Evolutionary conservation across 768 basidiomycete species (phyloP).

Genomic region (Nidularia sp.): DNA sequence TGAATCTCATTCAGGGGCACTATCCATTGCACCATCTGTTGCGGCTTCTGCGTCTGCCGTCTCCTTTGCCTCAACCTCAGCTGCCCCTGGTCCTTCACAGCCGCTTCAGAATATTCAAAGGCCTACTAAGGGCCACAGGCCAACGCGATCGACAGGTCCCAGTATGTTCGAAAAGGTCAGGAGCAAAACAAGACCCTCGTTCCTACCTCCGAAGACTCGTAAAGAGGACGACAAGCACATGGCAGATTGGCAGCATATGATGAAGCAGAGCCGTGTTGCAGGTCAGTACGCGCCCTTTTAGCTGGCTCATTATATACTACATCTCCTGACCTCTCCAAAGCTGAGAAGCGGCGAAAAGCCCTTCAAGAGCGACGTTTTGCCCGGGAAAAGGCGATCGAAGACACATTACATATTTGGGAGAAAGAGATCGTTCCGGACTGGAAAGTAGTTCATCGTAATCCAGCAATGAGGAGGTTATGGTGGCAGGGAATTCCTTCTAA

Average conservation of each 20-base stretch:
- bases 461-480: conserved; percentile 70
- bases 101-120: conserved; percentile 16
- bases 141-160: conserved; percentile 57
- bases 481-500: conserved; percentile 87
- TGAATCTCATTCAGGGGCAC: too few relatives aligned
- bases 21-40: too few relatives aligned
- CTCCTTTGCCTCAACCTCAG: conserved; percentile 5
- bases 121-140: conserved; percentile 27
- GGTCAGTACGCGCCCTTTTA: conserved; percentile 39
- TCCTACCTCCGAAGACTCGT: conserved; percentile 79
- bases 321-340: conserved; percentile 25
- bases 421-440: conserved; percentile 79
- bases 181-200: conserved; percentile 79
- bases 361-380: conserved; percentile 57
- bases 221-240: conserved; percentile 81
- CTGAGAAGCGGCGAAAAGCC: conserved; percentile 66
- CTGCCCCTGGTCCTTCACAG: conserved; percentile 21
- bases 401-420: conserved; percentile 74
- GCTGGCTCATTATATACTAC: not conserved
- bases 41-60: too few relatives aligned
- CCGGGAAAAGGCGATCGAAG: conserved; percentile 67
- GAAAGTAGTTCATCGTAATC: conserved; percentile 66
- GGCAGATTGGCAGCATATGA: conserved; percentile 85
- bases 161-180: conserved; percentile 74
- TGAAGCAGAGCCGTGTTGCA: conserved; percentile 70